phyloP scores from a whole-genome alignment of 176 grass and related monocot species.

The Dactylis glomerata region DNA sequence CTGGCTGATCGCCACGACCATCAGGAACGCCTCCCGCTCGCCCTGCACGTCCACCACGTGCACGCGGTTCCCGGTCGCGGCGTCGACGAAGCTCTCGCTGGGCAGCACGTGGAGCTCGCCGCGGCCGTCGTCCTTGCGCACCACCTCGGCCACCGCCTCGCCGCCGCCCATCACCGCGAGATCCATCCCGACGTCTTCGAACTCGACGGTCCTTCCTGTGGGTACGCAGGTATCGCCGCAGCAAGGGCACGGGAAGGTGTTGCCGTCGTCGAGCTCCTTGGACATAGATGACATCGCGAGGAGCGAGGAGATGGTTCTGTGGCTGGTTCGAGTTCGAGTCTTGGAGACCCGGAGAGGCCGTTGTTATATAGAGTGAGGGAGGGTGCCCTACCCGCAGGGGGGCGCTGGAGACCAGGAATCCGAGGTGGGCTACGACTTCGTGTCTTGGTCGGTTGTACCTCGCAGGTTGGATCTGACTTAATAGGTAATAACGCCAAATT shows the following conservation, averaged over 20 bases:
- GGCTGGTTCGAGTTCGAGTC: neutral
- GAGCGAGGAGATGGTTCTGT: neutral
- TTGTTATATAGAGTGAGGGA: neutral
- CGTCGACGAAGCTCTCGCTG: conserved; percentile 16
- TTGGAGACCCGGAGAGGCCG: neutral
- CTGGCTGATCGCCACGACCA: conserved; percentile 2
- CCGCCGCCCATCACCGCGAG: neutral
- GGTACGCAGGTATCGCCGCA: neutral
- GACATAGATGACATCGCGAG: neutral
- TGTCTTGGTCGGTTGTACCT: neutral
- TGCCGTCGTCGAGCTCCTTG: neutral
- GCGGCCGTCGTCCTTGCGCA: neutral
- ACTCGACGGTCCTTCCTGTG: neutral
- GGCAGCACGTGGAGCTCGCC: neutral
- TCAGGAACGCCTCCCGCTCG: neutral
- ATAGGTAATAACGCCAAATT: too few species aligned
- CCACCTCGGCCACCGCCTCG: neutral
- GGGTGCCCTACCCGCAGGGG: too few species aligned
- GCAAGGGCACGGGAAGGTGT: neutral
- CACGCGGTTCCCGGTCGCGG: neutral
- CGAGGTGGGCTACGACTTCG: neutral
- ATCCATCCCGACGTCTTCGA: neutral
- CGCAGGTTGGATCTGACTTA: too few species aligned
- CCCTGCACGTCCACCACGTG: conserved; percentile 28
- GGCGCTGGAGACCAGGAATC: neutral